Conservation (phyloP, 2,329 filamentous ascomycete genomes). For the Penicillium sclerotigenum region DNA sequence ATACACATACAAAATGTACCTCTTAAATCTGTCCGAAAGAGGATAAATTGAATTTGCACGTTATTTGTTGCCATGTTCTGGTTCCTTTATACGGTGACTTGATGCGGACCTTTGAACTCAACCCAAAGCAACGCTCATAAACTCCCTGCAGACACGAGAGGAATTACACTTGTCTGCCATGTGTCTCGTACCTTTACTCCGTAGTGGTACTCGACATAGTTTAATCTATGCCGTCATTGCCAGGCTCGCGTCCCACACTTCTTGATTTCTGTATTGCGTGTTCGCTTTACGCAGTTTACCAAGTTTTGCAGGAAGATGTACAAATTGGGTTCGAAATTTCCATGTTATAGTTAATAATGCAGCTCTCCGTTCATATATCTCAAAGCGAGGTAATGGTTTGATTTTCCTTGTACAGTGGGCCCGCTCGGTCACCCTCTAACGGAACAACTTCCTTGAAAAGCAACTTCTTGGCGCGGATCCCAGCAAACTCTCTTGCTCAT, state of each 20-base stretch:
- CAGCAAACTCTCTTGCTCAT: conserved; percentile 24
- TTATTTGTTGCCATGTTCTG: background rate
- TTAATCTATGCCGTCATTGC: conserved; percentile 30
- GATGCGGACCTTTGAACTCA: background rate
- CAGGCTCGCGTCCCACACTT: conserved; percentile 34
- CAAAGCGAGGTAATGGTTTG: background rate
- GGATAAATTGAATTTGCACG: conserved; percentile 14
- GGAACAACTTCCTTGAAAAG: conserved; percentile 5
- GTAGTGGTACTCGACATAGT: conserved; percentile 13
- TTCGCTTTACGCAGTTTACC: conserved; percentile 16
- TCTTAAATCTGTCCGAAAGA: conserved; percentile 8
- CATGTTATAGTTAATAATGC: background rate
- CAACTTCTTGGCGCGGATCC: conserved; percentile 28
- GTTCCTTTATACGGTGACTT: background rate
- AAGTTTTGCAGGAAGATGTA: background rate
- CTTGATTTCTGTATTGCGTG: conserved; percentile 16
- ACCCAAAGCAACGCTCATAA: background rate
- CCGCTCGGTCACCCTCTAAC: conserved; percentile 16
- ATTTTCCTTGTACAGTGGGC: background rate
- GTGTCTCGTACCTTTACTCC: conserved; percentile 5
- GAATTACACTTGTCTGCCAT: too few species aligned
- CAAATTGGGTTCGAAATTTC: background rate
- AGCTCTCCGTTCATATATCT: background rate
- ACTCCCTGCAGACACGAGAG: too few species aligned
- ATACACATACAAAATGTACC: background rate